Conservation (phyloP, 2,329 filamentous ascomycete species). For the Cytospora mali region DNA sequence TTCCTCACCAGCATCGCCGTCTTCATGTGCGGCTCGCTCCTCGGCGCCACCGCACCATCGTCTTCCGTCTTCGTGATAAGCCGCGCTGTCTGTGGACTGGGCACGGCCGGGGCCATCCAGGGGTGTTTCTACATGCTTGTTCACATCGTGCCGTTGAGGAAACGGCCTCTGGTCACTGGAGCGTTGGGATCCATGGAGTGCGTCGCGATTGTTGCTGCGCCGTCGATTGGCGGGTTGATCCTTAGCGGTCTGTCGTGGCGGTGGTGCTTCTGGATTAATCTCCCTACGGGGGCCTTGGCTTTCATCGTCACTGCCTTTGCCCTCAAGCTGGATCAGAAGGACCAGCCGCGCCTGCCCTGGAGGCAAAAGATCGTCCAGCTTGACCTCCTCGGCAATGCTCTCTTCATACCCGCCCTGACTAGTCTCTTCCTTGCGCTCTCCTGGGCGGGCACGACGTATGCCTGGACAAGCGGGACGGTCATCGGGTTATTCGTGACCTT, state of each 20-base stretch:
- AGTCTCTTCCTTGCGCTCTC: conserved; percentile 43
- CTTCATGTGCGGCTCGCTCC: conserved; percentile 23
- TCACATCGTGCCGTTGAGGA: conserved; percentile 22
- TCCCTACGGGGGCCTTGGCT: conserved; percentile 17
- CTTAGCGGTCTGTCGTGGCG: conserved; percentile 22
- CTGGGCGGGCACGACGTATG: conserved; percentile 42
- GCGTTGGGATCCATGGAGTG: conserved; percentile 6
- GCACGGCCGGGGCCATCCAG: conserved; percentile 8
- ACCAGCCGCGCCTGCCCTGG: background rate
- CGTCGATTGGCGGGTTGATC: conserved; percentile 24
- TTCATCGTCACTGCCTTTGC: conserved; percentile 19
- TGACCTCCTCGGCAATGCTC: conserved; percentile 39
- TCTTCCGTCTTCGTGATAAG: conserved; percentile 14
- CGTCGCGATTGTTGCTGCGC: conserved; percentile 18
- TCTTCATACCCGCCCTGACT: conserved; percentile 30
- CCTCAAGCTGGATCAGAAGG: conserved; percentile 14
- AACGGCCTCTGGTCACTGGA: conserved; percentile 13
- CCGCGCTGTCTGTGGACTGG: conserved; percentile 23
- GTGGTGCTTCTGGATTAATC: conserved; percentile 28
- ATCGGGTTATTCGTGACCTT: conserved; percentile 38
- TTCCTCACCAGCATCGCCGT: conserved; percentile 22
- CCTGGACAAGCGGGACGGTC: conserved; percentile 38
- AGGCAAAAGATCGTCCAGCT: conserved; percentile 42
- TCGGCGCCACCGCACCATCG: conserved; percentile 24
- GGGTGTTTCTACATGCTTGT: conserved; percentile 26